These are phyloP conservation scores for Rhizoclosmatium globosum DNA, from an alignment of 192 early-diverging fungal species.

Conservation along the genomic window DNA sequence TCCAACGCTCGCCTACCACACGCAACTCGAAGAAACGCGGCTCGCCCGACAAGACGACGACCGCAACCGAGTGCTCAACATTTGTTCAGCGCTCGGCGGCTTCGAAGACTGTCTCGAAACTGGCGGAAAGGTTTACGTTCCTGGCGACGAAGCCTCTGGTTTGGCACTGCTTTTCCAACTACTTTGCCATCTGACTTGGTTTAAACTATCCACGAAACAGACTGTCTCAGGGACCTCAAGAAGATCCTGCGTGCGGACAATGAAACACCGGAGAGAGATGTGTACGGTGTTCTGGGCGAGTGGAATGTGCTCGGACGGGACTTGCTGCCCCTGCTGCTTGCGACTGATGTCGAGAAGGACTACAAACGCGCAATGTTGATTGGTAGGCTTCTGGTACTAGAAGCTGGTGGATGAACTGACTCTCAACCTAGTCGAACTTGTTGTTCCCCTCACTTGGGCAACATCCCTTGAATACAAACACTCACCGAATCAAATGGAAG, in stretches of 20 bases:
- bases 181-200: no score
- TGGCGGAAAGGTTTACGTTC: constrained; percentile 64
- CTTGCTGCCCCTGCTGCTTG: constrained; percentile 73
- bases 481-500: constrained; percentile 49
- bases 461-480: constrained; percentile 44
- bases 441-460: constrained; percentile 92
- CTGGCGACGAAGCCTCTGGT: constrained; percentile 87
- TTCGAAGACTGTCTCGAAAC: constrained; percentile 63
- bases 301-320: constrained; percentile 80
- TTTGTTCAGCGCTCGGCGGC: constrained; percentile 85
- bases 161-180: background rate
- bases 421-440: constrained; percentile 79
- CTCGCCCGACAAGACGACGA: constrained; percentile 20
- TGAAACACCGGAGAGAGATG: constrained; percentile 63
- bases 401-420: no score
- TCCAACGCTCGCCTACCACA: background rate
- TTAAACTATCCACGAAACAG: constrained; percentile 44
- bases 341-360: constrained; percentile 7
- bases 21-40: constrained; percentile 4
- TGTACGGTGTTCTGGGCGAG: constrained; percentile 71
- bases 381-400: background rate
- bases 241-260: constrained; percentile 83
- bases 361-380: background rate
- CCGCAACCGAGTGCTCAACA: constrained; percentile 69
- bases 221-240: constrained; percentile 89